Base-by-base conservation (phyloP, 306 rosid genomes). In the Lathyrus aphaca region DNA sequence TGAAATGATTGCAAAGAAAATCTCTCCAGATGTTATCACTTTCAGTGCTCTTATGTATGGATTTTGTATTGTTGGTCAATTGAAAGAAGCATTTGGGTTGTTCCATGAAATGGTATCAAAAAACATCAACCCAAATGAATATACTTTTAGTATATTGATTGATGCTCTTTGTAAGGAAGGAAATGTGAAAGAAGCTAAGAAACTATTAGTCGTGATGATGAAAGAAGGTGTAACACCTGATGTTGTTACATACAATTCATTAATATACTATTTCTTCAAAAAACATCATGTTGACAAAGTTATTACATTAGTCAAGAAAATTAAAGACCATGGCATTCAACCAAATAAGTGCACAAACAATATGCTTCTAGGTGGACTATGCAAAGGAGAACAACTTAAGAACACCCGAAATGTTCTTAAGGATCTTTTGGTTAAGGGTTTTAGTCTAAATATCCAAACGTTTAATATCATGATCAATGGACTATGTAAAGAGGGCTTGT, bases 181-280 rank as follows among this genome's bases (percentile, higher is more conserved):
- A 13, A 59, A 18, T 14, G 9, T 69, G 6, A 16, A 15, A 30
- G 42, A 61, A 25, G 71, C 71, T 29, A 45, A 17, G 18, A 25
- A 32, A 15, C 19, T 69, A 21, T 2, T 69, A 12, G 58, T 67
- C 5, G 0, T 50, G 17, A 76, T 73, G 72, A 64, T 17, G 0
- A 30, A 72, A n/a, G 27, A 10, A 3, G 64, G 53, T 3, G 4
- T 40, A 2, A 2, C 29, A 15, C 77, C 66, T 5, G 2, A 67
- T 61, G 15, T 17, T 10, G 62, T 81, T 21, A 71, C 68, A 3
- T 75, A 80, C 17, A 71, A 3, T 59, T 12, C 78, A 2, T 39
- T 75, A 8, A 64, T 71, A 29, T 51, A 76, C 59, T 78, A 78
- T 0, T 63, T 62, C 7, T 74, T 73, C 51, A n/a, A 55, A 58